Conservation (phyloP, 352 stramenopile species). For the Phytophthora citricola region DNA sequence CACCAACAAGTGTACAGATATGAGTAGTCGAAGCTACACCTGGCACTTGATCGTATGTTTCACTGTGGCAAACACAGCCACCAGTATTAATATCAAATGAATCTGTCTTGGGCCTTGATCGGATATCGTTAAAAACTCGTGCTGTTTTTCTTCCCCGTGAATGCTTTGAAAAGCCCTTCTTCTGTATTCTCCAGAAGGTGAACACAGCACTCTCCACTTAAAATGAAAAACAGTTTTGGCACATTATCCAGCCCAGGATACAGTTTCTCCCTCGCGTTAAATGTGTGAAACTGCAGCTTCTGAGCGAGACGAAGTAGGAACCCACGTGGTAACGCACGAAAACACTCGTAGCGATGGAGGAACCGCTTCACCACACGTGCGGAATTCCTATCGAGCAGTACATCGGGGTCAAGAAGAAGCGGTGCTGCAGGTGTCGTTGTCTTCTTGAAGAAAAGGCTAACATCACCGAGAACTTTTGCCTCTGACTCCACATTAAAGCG, state of each 20-base stretch:
- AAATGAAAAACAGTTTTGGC: slow-evolving; percentile 43
- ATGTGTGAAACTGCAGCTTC: slow-evolving; percentile 38
- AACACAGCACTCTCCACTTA: slow-evolving; percentile 51
- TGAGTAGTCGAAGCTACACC: slow-evolving; percentile 21
- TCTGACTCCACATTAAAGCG: slow-evolving; percentile 48
- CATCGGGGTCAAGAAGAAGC: background rate
- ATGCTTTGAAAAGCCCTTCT: slow-evolving; percentile 14
- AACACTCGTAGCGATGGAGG: slow-evolving; percentile 47
- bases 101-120: background rate
- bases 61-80: slow-evolving; percentile 3
- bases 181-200: slow-evolving; percentile 29
- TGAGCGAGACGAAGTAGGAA: slow-evolving; percentile 36
- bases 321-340: slow-evolving; percentile 40
- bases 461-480: slow-evolving; percentile 2
- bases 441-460: slow-evolving; percentile 6
- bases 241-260: slow-evolving; percentile 18
- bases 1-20: slow-evolving; percentile 42
- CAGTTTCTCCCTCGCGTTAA: slow-evolving; percentile 41
- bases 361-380: slow-evolving; percentile 38
- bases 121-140: background rate
- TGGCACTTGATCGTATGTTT: background rate
- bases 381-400: background rate
- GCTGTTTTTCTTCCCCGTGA: background rate
- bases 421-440: background rate
- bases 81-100: background rate